Conservation (phyloP, 495 filamentous ascomycete species). For the Trichocladium uniseriatum region DNA sequence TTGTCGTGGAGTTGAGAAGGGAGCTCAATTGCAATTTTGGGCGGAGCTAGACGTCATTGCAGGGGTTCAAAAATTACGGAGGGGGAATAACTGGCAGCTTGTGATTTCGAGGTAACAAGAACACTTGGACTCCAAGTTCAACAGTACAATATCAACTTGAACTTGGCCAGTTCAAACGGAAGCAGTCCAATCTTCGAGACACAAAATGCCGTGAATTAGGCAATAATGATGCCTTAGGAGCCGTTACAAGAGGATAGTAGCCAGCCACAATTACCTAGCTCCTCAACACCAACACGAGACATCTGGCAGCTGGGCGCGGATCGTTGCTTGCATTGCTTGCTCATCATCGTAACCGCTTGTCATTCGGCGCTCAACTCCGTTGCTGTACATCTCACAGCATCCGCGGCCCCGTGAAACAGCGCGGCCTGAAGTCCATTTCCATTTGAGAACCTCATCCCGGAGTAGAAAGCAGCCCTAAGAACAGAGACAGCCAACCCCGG, state of each 20-base stretch:
- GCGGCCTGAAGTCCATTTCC: slow-evolving; percentile 30
- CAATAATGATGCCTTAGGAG: not conserved
- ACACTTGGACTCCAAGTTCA: not conserved
- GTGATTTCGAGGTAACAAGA: not conserved
- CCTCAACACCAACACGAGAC: not conserved
- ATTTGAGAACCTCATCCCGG: slow-evolving; percentile 31
- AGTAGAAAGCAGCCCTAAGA: slow-evolving; percentile 42
- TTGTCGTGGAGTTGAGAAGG: too few relatives aligned
- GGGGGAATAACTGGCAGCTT: not conserved
- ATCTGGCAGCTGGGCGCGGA: slow-evolving; percentile 4
- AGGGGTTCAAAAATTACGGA: slow-evolving; percentile 6
- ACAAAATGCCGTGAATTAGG: too few relatives aligned
- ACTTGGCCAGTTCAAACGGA: too few relatives aligned
- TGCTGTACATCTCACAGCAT: slow-evolving; percentile 5
- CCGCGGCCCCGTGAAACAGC: slow-evolving; percentile 9
- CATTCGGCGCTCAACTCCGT: slow-evolving; percentile 11
- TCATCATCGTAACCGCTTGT: slow-evolving; percentile 6
- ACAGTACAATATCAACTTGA: not conserved
- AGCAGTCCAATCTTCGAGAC: too few relatives aligned
- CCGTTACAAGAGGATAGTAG: too few relatives aligned
- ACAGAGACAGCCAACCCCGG: slow-evolving; percentile 33
- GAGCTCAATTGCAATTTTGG: slow-evolving; percentile 8
- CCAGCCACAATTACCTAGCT: too few relatives aligned
- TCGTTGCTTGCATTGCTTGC: slow-evolving; percentile 12
- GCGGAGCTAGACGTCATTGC: slow-evolving; percentile 17